These are phyloP conservation scores for Crotalaria pallida DNA, from an alignment of 306 rosid genomes.

Conservation along the genomic window DNA sequence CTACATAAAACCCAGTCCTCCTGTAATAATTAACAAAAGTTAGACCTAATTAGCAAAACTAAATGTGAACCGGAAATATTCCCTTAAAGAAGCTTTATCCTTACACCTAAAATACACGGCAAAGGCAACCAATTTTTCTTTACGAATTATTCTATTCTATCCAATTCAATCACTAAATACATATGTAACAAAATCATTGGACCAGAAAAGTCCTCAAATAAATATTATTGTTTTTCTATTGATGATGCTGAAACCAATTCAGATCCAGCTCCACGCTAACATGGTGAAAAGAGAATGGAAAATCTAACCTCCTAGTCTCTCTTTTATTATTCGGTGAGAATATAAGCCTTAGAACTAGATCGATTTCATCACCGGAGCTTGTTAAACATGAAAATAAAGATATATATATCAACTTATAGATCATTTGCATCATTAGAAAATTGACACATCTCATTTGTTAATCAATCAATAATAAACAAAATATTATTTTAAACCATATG, in stretches of 20 bases:
- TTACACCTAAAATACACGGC: slow-evolving; percentile 18
- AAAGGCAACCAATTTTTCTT: background rate
- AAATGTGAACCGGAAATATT: background rate
- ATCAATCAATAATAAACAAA: no score
- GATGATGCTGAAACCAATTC: background rate
- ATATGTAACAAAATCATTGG: background rate
- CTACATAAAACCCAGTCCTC: slow-evolving; percentile 99
- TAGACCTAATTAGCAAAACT: slow-evolving; percentile 26
- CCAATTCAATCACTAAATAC: background rate
- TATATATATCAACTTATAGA: no score
- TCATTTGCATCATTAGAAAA: no score
- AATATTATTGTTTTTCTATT: background rate
- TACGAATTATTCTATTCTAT: slow-evolving; percentile 21
- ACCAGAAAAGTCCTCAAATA: background rate
- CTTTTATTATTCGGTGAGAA: background rate
- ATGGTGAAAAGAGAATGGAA: background rate
- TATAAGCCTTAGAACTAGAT: background rate
- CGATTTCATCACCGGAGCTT: background rate
- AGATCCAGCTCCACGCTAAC: background rate
- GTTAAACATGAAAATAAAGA: background rate
- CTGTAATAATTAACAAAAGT: slow-evolving; percentile 36
- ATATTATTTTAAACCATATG: no score
- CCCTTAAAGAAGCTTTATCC: slow-evolving; percentile 22
- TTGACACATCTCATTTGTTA: no score
- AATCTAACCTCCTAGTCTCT: background rate